Percentiles rank a stretch among this genome's conserved stretches.
Conservation (phyloP, 352 stramenopile genomes). For the Achlya hypogyna region DNA sequence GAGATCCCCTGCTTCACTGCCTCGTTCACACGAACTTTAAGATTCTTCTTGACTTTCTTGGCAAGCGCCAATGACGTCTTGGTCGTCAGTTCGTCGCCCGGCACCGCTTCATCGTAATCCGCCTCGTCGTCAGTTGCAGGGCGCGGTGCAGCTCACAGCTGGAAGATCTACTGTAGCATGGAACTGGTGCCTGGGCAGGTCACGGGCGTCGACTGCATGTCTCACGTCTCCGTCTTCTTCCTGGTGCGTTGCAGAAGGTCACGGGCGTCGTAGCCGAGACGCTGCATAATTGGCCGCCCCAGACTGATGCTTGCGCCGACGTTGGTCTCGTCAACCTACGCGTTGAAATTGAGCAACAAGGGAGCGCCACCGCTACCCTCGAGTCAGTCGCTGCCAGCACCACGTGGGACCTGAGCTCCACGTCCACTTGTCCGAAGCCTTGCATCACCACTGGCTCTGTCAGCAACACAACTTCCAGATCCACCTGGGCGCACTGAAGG, state of each 20-base stretch:
- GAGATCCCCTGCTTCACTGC: too few species aligned
- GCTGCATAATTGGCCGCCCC: slow-evolving; percentile 1
- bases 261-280: neutral
- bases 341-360: neutral
- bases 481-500: neutral
- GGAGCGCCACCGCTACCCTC: neutral
- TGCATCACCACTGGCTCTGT: neutral
- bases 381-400: neutral
- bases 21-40: too few species aligned
- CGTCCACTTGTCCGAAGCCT: neutral
- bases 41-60: too few species aligned
- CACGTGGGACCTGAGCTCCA: neutral
- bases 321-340: neutral
- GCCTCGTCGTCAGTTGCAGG: too few species aligned
- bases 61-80: too few species aligned
- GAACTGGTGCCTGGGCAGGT: too few species aligned
- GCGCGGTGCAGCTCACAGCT: too few species aligned
- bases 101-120: too few species aligned
- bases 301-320: neutral
- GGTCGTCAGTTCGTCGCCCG: too few species aligned
- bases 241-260: neutral
- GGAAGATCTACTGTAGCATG: too few species aligned
- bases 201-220: too few species aligned
- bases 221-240: neutral
- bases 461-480: neutral